Base-by-base conservation (phyloP, 768 basidiomycete genomes). In the Rhizopogon vesiculosus region DNA sequence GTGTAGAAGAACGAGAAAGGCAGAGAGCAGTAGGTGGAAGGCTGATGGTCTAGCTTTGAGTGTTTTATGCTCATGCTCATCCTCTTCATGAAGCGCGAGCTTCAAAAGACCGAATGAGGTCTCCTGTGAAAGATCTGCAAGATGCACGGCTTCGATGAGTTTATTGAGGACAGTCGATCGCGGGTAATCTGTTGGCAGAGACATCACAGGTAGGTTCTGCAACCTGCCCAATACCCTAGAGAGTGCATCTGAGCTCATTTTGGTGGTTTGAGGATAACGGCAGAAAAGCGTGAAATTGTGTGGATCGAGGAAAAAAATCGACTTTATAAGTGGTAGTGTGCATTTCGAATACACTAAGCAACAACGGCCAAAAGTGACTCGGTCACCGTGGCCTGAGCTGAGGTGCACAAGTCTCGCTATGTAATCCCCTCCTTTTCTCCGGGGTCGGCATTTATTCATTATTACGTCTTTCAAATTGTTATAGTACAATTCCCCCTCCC, bases 161-260 rank as follows among this genome's bases (percentile, higher is more conserved):
- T 84, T 89, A 70, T 84, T 81, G 16, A 82, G 73, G 16, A 81
- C 85, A 6, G 85, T 76, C 29, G 91, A 87, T 54, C 95, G 78
- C 3, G 96, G 95, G 69, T 97, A 99, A 71, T 98, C 97, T 0
- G 96, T 96, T 0, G 97, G 96, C 33, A 99, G 76, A 7, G 92
- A 91, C 61, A 98, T 87, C 4, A 89, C 87, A 1, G 97, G 95
- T 2, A 95, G 72, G 65, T 87, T 87, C 67, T 87, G 85, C 19
- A 98, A 76, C 60, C 89, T 77, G 22, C 77, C 70, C 15, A 87
- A 62, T 22, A 87, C 84, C 61, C 87, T 77, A 22, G 73, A 69
- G 13, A 89, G 76, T 4, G 58, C 53, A 56, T 66, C 56, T 18
- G 45, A 51, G 33, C 62, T 53, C 72, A 74, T 75, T 51, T 64